These are phyloP conservation scores for Cenchrus fungigraminus DNA, from an alignment of 176 grass and related monocot species.

Conservation along the genomic window DNA sequence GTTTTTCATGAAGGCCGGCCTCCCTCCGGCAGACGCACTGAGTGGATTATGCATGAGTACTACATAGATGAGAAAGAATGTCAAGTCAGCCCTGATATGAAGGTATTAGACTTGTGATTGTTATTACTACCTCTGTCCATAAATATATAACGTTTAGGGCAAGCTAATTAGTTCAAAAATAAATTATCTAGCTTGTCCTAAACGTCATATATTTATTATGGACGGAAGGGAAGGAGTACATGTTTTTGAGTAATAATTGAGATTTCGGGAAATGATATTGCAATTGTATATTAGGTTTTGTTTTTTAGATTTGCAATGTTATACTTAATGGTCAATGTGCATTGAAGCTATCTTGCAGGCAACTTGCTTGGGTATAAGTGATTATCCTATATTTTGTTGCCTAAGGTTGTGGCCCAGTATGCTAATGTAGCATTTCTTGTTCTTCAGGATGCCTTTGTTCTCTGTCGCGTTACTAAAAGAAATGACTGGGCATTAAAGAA, in stretches of 20 bases:
- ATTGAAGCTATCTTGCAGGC: not conserved
- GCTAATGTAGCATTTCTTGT: conserved; percentile 27
- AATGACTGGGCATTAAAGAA: conserved; percentile 52
- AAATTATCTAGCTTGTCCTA: no score
- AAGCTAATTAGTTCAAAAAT: no score
- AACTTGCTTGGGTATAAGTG: conserved; percentile 12
- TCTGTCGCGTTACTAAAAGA: conserved; percentile 93
- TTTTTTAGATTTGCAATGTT: conserved; percentile 18
- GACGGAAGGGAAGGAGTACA: not conserved
- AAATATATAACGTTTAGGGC: no score
- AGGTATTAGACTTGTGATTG: conserved; percentile 52
- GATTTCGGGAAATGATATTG: conserved; percentile 16
- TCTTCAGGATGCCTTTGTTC: conserved; percentile 85
- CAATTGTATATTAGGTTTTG: not conserved
- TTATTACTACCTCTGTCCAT: not conserved
- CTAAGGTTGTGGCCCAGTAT: conserved; percentile 18
- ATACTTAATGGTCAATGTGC: conserved; percentile 18
- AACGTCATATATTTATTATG: no score
- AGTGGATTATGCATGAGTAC: conserved; percentile 99
- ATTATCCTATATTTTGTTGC: not conserved
- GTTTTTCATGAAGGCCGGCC: conserved; percentile 96
- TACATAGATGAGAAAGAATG: conserved; percentile 76
- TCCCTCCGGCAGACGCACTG: conserved; percentile 68
- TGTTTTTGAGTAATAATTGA: not conserved
- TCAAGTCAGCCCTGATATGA: conserved; percentile 59